A percentile compares a stretch with the other conserved stretches of the same genome.
Conservation (phyloP, 306 rosid species). For the Quercus parvula region DNA sequence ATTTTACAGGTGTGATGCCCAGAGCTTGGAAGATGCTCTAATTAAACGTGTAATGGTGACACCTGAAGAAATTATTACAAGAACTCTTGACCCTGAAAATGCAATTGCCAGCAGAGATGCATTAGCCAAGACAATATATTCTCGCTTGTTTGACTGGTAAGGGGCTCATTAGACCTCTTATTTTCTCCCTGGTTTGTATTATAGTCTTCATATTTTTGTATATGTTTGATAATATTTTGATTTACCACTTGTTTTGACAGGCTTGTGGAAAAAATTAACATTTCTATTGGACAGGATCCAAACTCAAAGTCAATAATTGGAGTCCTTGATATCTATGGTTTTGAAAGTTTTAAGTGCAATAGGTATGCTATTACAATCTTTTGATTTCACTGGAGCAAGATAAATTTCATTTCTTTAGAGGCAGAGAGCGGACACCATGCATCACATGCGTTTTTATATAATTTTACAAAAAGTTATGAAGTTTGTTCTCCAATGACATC, state of each 20-base stretch:
- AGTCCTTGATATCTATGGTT: conserved; percentile 98
- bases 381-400: too few species aligned
- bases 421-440: too few species aligned
- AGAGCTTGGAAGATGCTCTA: conserved; percentile 96
- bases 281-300: conserved; percentile 94
- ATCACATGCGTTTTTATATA: too few species aligned
- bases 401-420: too few species aligned
- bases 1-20: conserved; percentile 65
- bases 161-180: not conserved
- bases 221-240: conserved; percentile 5
- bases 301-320: conserved; percentile 90
- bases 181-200: too few species aligned
- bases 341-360: conserved; percentile 93
- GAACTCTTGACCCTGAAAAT: conserved; percentile 95
- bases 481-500: too few species aligned
- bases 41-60: conserved; percentile 99
- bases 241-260: conserved; percentile 38
- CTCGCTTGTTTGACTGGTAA: conserved; percentile 97
- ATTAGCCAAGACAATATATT: conserved; percentile 88
- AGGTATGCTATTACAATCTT: conserved; percentile 47
- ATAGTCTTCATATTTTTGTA: conserved; percentile 10
- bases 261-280: conserved; percentile 95
- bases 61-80: conserved; percentile 93
- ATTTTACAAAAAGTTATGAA: too few species aligned
- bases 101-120: conserved; percentile 95